Base-by-base conservation (phyloP, 768 basidiomycete genomes). In the Clitopilus hobsonii region DNA sequence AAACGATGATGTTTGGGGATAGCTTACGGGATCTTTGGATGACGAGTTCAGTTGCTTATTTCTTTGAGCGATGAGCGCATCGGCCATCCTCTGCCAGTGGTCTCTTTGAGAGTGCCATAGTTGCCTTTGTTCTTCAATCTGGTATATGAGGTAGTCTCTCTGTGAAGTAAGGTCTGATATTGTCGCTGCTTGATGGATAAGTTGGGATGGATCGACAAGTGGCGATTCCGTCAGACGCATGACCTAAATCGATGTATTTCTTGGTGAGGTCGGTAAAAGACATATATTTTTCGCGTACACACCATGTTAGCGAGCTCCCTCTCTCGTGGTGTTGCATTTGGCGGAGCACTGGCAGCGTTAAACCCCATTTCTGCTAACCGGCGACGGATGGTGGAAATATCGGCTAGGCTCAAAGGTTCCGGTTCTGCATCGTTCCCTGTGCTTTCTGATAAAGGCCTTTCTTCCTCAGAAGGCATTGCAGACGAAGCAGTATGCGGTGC, bases 21-120 rank as follows among this genome's bases (percentile, higher is more conserved):
- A 18, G 23, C 41, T 25, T 27, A 62, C 61, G 48, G 54, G 3
- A 36, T 64, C 61, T 54, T 62, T 62, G 11, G 55, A 38, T 20
- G 41, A 45, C 18, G 41, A 45, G 22, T 25, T 14, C 10, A 50
- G 29, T n/a, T 50, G 29, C 29, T 68, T 78, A 54, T 72, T 74
- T 45, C 77, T 71, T 45, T 79, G 80, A 2, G 73, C 64, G 54
- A 88, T 72, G 29, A 91, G 72, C 6, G 85, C 86, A 58, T 90
- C 88, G 0, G 86, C 81, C 60, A 78, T 82, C 54, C 88, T 72
- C 4, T 75, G 78, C 85, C 88, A 91, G 2, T 78, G 72, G 14
- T 81, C 80, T 60, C 78, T 76, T 65, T 90, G 88, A 1, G 80
- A 75, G 27, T 80, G 70, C 84, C 84, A 88, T 30, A 79, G 74